phyloP scores from a whole-genome alignment of 257 asterid species.

The Parsonsia alboflavescens region DNA sequence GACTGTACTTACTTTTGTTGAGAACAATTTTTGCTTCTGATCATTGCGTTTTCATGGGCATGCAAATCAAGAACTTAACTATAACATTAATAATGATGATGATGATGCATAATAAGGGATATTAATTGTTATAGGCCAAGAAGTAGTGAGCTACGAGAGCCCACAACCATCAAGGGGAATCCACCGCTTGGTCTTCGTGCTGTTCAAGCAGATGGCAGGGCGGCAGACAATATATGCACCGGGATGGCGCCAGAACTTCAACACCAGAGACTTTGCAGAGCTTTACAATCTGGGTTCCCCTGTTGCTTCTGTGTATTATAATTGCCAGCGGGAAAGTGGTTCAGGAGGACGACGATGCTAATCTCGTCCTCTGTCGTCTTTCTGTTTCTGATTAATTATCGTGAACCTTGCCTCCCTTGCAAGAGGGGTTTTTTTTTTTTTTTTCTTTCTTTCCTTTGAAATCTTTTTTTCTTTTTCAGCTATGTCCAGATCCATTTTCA shows the following conservation, averaged over 20 bases:
- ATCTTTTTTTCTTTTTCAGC: no score
- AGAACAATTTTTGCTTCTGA: no score
- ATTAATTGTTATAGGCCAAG: neutral
- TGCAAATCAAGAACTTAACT: no score
- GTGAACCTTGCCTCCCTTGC: no score
- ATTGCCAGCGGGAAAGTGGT: slow-evolving; percentile 41
- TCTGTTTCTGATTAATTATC: no score
- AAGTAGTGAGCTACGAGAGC: neutral
- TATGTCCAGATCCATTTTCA: no score
- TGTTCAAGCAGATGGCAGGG: slow-evolving; percentile 36
- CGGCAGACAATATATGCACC: slow-evolving; percentile 39
- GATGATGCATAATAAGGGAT: neutral
- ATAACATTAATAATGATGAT: neutral
- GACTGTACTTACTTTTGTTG: no score
- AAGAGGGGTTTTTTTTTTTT: no score
- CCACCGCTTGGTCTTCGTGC: slow-evolving; percentile 45
- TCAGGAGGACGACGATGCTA: slow-evolving; percentile 44
- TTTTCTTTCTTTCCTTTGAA: no score
- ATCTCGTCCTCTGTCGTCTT: no score
- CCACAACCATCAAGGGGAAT: slow-evolving; percentile 51
- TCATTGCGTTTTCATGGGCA: no score
- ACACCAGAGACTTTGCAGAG: slow-evolving; percentile 37
- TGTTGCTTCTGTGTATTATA: slow-evolving; percentile 5
- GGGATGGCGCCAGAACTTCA: slow-evolving; percentile 48
- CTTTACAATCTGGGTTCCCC: slow-evolving; percentile 49